These are phyloP conservation scores for Coniochaeta sp. DNA, from an alignment of 2,329 filamentous ascomycete species.

Conservation along the genomic window DNA sequence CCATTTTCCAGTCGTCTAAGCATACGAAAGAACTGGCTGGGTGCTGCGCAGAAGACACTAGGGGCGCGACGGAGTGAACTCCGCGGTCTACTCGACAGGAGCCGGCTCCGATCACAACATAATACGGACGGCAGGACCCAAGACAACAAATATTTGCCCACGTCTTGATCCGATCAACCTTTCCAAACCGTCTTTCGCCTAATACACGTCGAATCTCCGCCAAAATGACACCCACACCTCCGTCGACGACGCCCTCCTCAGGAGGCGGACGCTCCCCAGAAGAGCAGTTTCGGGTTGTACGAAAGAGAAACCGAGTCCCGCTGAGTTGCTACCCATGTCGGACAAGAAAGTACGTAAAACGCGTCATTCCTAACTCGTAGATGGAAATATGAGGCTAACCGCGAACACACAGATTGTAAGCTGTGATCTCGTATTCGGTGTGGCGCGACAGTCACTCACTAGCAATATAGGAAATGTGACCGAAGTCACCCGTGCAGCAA, in stretches of 20 bases:
- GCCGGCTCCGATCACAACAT: no score
- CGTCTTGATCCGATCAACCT: no score
- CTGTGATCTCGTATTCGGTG: not conserved
- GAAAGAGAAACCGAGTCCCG: conserved; percentile 86
- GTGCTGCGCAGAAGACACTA: not conserved
- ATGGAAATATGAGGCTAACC: not conserved
- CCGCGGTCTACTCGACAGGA: not conserved
- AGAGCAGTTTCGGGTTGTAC: conserved; percentile 77
- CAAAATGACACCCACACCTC: conserved; percentile 68
- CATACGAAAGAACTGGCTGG: not conserved
- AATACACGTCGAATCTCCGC: not conserved
- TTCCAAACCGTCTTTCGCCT: not conserved
- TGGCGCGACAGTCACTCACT: conserved; percentile 17
- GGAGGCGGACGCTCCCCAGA: conserved; percentile 69
- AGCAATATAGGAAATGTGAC: conserved; percentile 69
- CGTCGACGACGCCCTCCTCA: conserved; percentile 70
- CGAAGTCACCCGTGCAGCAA: conserved; percentile 88
- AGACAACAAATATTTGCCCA: no score
- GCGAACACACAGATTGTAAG: conserved; percentile 18
- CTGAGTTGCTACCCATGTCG: conserved; percentile 88
- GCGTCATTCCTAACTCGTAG: conserved; percentile 2
- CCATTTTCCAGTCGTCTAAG: no score
- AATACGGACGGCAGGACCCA: no score
- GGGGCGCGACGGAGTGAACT: no score
- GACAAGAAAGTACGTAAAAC: conserved; percentile 68